Evolutionary conservation across 164 flowering plant genomes (phyloP), one percentile per base, ranked within the genome.

Genomic region (Liquidambar formosana): DNA sequence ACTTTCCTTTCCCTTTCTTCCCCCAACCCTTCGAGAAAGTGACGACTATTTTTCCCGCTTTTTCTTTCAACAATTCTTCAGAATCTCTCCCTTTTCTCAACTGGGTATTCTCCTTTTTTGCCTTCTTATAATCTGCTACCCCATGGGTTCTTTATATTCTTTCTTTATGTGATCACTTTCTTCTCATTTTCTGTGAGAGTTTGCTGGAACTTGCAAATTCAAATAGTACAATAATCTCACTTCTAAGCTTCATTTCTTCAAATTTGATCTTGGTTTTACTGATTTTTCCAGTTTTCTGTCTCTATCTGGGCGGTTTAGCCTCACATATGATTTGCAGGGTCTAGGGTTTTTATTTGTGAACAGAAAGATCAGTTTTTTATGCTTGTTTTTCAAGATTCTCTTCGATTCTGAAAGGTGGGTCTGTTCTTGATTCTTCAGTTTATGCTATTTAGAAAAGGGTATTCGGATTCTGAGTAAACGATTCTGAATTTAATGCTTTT

Each of bases 401-500:
- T 69, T 38, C 27, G 74, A 75, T 75, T 77, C 77, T 63, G 33
- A 16, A 58, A 70, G 67, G 58, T 49, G 26, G 49, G 64, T 74
- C 69, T 69, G 73, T 68, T 38, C 23, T 21, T 52, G 67, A 67
- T 75, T 77, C 81, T 65, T 73, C 33, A 46, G 65, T 58, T 76
- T 62, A 43, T 77, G 69, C 64, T 19, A 25, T 44, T 38, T 38
- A n/a, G 41, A 44, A 68, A 71, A 70, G 64, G 18, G 69, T 63
- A 65, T 76, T 74, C 80, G 67, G 81, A 78, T 81, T 81, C 77
- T 63, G 73, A 27, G 46, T 41, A 70, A 70, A 68, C 41, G 75
- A 73, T 76, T 76, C 78, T 53, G 47, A 45, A 65, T 66, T 71
- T 38, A 25, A 1, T 65, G 61, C 78, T 60, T 65, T 58, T 75